These are phyloP conservation scores for Bruguiera gymnorhiza DNA, from an alignment of 345 rosid genomes.

Conservation along the genomic window DNA sequence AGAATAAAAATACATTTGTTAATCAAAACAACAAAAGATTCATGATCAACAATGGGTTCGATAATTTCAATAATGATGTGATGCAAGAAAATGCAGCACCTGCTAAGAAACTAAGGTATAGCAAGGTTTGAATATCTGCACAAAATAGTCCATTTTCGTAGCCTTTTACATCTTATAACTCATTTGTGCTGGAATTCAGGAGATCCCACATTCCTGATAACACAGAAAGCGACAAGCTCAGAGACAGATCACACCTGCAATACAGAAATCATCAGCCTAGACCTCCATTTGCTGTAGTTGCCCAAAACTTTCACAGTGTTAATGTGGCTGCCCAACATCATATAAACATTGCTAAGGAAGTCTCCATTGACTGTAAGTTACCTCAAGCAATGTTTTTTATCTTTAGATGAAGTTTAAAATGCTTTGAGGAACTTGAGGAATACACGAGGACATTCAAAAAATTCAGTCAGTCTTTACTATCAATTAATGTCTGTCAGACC, in stretches of 20 bases:
- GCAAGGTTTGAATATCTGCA: constrained; percentile 3
- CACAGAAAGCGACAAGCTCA: constrained; percentile 38
- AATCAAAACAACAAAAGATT: constrained; percentile 73
- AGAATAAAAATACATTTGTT: constrained; percentile 46
- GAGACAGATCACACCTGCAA: constrained; percentile 51
- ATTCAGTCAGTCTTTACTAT: not conserved
- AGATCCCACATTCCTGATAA: constrained; percentile 56
- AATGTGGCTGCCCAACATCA: constrained; percentile 29
- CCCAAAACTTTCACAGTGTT: constrained; percentile 42
- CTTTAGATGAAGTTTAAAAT: not conserved
- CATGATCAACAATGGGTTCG: constrained; percentile 41
- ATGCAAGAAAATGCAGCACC: constrained; percentile 39
- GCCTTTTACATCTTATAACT: not conserved
- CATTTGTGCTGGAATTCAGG: constrained; percentile 39
- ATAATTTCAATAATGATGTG: constrained; percentile 34
- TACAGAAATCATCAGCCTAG: constrained; percentile 48
- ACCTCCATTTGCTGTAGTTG: constrained; percentile 59
- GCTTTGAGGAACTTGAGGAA: constrained; percentile 17
- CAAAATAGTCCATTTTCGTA: not conserved
- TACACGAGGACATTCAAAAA: constrained; percentile 5
- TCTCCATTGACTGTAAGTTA: constrained; percentile 42
- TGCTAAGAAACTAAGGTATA: constrained; percentile 59
- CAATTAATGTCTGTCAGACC: not conserved
- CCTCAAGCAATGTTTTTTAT: not conserved
- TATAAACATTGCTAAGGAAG: constrained; percentile 34